Base-by-base conservation (phyloP, 139 green algal species). In the Zygnema circumcarinatum region DNA sequence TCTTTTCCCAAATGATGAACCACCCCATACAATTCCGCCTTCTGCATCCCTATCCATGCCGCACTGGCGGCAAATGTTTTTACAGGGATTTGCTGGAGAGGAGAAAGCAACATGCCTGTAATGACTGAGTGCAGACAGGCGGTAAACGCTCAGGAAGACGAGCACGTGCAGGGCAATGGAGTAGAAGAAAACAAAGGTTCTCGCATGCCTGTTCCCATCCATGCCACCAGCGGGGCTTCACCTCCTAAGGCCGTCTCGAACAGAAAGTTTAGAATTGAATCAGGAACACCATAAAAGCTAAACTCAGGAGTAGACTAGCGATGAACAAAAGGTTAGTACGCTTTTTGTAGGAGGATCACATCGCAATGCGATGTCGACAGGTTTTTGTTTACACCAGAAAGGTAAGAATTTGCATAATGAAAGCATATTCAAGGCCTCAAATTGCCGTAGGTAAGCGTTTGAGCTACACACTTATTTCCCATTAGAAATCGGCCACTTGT, bases 141-240 rank as follows among this genome's bases (percentile, higher is more conserved):
- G 33, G 36, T 90, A 91, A 38, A 98, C 90, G 29, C 97, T 95
- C 3, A 91, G 35, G 76, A 95, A 95, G 52, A 95, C 87, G 41
- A 98, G 91, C 31, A 95, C 33, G 86, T 98, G 96, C 85, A 98
- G 91, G 1, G 93, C 22, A 22, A 97, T 86, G 1, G 95, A 91
- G 90, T 98, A 98, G 73, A 91, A 75, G 39, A 98, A 95, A 2
- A 96, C 92, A 74, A 96, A 94, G 39, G 96, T 82, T 1, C 86
- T 73, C 11, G 86, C 86, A 39, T 75, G 87, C 79, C 33, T 88
- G 67, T 32, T 31, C 74, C 38, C 42, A 81, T 81, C 39, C n/a
- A 73, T 68, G 16, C 11, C 42, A 69, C 25, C n/a, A 47, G 1
- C n/a, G 38, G 41, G 40, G 67, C 2, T 33, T 1, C 67, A 75